A percentile compares a stretch with the other conserved stretches of the same genome.
Evolutionary conservation across 164 flowering plant genomes (phyloP).

Genomic region (Buxus sempervirens): DNA sequence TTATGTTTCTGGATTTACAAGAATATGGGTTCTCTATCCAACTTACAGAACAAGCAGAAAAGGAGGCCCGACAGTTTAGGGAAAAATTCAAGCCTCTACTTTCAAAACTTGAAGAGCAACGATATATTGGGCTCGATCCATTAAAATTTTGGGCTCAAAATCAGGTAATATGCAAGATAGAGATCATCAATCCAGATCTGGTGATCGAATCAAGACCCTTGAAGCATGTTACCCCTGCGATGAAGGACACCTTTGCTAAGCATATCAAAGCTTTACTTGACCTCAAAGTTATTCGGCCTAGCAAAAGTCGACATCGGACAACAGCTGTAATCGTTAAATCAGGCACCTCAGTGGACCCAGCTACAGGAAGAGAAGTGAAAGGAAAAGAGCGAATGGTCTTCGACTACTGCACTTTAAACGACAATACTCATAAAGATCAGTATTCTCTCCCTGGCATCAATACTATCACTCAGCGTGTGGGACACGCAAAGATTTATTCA

Average conservation of each 20-base stretch:
- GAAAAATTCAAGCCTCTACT: too few species aligned
- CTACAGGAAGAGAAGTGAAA: not conserved
- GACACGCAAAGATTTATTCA: slow-evolving; percentile 1
- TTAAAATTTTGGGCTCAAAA: not conserved
- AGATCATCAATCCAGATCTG: slow-evolving; percentile 5
- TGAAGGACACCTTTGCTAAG: not conserved
- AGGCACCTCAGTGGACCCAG: slow-evolving; percentile 4
- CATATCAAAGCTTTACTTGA: slow-evolving; percentile 1
- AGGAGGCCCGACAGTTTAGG: too few species aligned
- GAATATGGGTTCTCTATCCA: too few species aligned
- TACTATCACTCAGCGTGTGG: too few species aligned
- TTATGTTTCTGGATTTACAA: too few species aligned
- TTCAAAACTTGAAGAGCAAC: not conserved
- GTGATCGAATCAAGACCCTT: slow-evolving; percentile 5
- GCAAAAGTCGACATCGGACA: slow-evolving; percentile 10
- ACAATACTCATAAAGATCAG: too few species aligned
- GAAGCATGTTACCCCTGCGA: slow-evolving; percentile 15
- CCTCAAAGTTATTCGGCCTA: not conserved
- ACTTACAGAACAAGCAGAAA: too few species aligned
- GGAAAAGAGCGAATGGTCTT: slow-evolving; percentile 17
- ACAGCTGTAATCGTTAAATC: slow-evolving; percentile 7
- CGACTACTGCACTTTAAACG: too few species aligned
- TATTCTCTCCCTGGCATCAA: too few species aligned
- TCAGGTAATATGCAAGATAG: not conserved
- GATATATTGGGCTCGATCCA: not conserved